A percentile compares a stretch with the other conserved stretches of the same genome.
phyloP scores from a whole-genome alignment of 2,329 filamentous ascomycete genomes.

The Pyricularia grisea region DNA sequence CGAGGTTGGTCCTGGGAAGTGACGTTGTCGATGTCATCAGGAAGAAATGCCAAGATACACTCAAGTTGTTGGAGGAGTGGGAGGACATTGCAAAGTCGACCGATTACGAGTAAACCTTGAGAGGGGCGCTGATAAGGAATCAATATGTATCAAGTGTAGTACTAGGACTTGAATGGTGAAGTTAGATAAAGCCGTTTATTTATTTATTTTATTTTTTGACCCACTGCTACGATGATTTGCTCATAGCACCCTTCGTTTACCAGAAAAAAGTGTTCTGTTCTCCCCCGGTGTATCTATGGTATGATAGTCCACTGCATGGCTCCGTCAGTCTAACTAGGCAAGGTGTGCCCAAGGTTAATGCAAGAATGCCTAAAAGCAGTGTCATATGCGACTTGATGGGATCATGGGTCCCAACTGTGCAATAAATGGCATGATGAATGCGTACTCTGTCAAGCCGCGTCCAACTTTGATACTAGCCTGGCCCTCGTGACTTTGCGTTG shows the following conservation, averaged over 20 bases:
- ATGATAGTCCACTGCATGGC: not conserved
- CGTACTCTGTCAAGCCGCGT: not conserved
- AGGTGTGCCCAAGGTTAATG: not conserved
- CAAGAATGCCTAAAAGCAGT: not conserved
- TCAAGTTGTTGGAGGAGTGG: conserved; percentile 39
- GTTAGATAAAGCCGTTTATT: not conserved
- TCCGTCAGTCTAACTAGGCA: not conserved
- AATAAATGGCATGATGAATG: not conserved
- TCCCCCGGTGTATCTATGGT: not conserved
- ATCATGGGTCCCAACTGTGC: not conserved
- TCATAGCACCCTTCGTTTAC: not conserved
- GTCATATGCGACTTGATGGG: not conserved
- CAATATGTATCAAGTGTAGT: not conserved
- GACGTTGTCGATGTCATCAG: conserved; percentile 35
- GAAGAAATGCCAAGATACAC: conserved; percentile 30
- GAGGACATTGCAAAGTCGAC: conserved; percentile 29
- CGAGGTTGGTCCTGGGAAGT: conserved; percentile 43
- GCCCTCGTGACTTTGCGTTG: not conserved
- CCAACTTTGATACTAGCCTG: not conserved
- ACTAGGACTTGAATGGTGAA: not conserved
- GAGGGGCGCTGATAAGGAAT: not conserved
- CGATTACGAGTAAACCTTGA: not conserved
- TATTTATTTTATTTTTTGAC: not conserved
- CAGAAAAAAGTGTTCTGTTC: not conserved
- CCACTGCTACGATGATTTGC: not conserved